Conservation (phyloP, 495 filamentous ascomycete genomes). For the Penicillium soppii region DNA sequence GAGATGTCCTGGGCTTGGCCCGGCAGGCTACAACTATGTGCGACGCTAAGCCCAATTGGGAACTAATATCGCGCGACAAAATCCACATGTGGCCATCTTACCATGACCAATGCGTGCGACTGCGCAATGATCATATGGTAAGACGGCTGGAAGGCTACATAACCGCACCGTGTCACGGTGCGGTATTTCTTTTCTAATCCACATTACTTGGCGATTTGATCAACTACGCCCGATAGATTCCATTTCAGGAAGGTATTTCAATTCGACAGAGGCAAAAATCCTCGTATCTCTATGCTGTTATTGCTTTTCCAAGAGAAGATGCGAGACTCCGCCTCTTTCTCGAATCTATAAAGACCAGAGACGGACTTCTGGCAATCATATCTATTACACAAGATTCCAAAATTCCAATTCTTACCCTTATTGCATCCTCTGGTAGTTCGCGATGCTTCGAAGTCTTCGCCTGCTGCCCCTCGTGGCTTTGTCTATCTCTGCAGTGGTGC, state of each 20-base stretch:
- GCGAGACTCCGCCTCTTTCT: background rate
- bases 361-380: background rate
- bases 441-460: background rate
- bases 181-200: too few relatives aligned
- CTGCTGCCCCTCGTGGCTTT: conserved; percentile 3
- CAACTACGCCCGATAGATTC: background rate
- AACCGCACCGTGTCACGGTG: too few relatives aligned
- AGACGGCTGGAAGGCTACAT: too few relatives aligned
- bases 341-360: background rate
- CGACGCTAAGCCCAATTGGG: background rate
- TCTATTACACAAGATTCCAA: background rate
- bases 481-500: conserved; percentile 4
- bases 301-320: too few relatives aligned
- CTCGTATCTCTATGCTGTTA: too few relatives aligned
- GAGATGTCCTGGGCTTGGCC: background rate
- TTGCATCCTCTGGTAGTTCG: background rate
- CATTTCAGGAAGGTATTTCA: background rate
- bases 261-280: background rate
- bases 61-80: background rate
- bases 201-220: too few relatives aligned
- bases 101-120: too few relatives aligned
- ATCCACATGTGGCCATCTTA: background rate
- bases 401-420: background rate
- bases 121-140: too few relatives aligned
- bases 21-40: background rate